Evolutionary conservation across 305 asterid genomes (phyloP).

Genomic region (Caryopteris hybrid): DNA sequence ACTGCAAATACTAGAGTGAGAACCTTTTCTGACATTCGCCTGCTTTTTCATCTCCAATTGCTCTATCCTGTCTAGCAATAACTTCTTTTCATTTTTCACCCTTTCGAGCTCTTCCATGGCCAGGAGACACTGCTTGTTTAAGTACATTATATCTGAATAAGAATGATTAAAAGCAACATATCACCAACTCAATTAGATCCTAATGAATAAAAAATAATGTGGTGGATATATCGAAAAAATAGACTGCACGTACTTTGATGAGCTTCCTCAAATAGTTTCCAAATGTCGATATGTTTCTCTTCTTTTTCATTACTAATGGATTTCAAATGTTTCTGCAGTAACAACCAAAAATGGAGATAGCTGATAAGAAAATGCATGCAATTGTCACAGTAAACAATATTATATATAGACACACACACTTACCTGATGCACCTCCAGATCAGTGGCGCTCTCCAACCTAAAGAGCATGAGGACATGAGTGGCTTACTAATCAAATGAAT

Average conservation of each 20-base stretch:
- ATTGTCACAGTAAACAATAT: not conserved
- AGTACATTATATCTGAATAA: constrained; percentile 54
- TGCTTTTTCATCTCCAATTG: constrained; percentile 43
- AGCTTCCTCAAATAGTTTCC: constrained; percentile 75
- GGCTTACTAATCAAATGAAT: constrained; percentile 5
- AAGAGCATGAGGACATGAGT: constrained; percentile 14
- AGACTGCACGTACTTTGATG: constrained; percentile 50
- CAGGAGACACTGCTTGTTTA: constrained; percentile 65
- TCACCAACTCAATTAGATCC: constrained; percentile 8
- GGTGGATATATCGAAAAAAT: constrained; percentile 5
- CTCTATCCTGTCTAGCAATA: constrained; percentile 47
- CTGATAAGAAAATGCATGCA: constrained; percentile 3
- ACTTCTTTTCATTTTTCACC: constrained; percentile 49
- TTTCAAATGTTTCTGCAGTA: constrained; percentile 32
- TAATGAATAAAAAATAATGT: not conserved
- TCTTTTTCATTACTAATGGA: constrained; percentile 23
- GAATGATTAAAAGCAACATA: constrained; percentile 18
- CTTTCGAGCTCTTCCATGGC: constrained; percentile 68
- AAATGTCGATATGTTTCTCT: constrained; percentile 46
- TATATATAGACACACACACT: not conserved
- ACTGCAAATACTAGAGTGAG: constrained; percentile 14
- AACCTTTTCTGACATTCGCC: constrained; percentile 44
- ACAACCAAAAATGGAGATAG: constrained; percentile 3
- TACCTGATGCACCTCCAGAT: constrained; percentile 39
- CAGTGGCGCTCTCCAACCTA: constrained; percentile 39